Evolutionary conservation across 2,329 filamentous ascomycete genomes (phyloP), one percentile per base, ranked within the genome.

Genomic region (Emmonsiellopsis sp.): DNA sequence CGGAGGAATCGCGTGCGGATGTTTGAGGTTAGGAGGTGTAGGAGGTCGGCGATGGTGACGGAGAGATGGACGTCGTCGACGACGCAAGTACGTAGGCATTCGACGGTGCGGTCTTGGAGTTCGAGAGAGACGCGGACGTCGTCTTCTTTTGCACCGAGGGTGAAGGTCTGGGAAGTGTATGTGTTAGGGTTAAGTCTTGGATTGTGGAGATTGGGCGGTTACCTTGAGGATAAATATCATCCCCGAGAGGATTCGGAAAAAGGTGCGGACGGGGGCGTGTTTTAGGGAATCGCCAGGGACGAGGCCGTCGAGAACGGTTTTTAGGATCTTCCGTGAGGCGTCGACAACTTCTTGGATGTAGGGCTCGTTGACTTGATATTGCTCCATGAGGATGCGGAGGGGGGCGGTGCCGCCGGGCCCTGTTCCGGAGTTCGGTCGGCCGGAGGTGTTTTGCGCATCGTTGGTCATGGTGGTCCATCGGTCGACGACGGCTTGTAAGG

Each of bases 401-500:
- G 68, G 71, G 13, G 64, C 65, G 32, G 58, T 67, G 15, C 64
- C 63, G 9, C 52, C 38, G 41, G 67, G 16, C 9, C 44, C 34
- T 1, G 34, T 30, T 31, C 16, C 31, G 31, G 40, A 40, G 30
- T 8, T 55, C 15, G 5, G 48, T 35, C 26, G 51, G 32, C 54
- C 38, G 16, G 59, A 54, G 68, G 64, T 5, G 65, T 54, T 61
- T 59, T 49, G 52, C 57, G 71, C 65, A 54, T 72, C 67, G 51
- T 68, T 70, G 8, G 71, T 71, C 64, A 91, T 86, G 56, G 80
- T 90, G 6, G 89, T 92, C 71, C 89, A 95, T 56, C 91, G 83
- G 70, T 96, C 92, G 5, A 97, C 89, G 3, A 97, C 90, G 20
- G 93, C 93, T 71, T 98, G 93, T 1, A 98, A 76, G 2, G 91